Evolutionary conservation across 75 land plant species (phyloP).

Genomic region (Sequoiadendron giganteum): DNA sequence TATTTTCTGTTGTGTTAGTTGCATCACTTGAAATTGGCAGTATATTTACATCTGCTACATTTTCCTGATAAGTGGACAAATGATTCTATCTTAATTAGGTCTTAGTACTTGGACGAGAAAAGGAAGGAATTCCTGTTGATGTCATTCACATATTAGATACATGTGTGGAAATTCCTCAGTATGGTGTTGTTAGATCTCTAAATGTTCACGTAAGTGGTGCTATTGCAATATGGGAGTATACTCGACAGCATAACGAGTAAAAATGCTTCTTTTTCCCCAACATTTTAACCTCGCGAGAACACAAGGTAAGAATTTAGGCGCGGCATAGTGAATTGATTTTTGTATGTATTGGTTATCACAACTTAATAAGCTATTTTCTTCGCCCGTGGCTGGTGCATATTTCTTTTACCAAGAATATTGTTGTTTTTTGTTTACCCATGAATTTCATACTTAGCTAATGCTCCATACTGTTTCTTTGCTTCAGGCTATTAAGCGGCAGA

Average conservation of each 20-base stretch:
- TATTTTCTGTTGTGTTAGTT: background rate
- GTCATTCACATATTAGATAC: conserved; percentile 83
- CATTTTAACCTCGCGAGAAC: background rate
- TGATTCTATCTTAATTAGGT: conserved; percentile 41
- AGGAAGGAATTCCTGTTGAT: conserved; percentile 89
- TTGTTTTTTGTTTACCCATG: background rate
- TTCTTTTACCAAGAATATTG: background rate
- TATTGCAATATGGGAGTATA: conserved; percentile 95
- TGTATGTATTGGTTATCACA: background rate
- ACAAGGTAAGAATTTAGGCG: background rate
- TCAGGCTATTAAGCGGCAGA: background rate
- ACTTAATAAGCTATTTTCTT: background rate
- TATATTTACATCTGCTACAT: background rate
- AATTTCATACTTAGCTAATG: background rate
- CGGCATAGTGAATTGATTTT: background rate
- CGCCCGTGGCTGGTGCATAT: background rate
- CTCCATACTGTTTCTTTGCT: background rate
- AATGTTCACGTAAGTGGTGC: conserved; percentile 98
- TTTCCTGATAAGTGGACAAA: background rate
- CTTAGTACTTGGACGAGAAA: conserved; percentile 84
- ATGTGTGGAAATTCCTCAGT: conserved; percentile 88
- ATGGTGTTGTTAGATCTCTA: conserved; percentile 80
- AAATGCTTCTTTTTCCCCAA: background rate
- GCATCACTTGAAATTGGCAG: background rate
- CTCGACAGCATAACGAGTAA: conserved; percentile 56